These are phyloP conservation scores for Cystobasidiopsis lactophilus DNA, from an alignment of 768 basidiomycete genomes.

Conservation along the genomic window DNA sequence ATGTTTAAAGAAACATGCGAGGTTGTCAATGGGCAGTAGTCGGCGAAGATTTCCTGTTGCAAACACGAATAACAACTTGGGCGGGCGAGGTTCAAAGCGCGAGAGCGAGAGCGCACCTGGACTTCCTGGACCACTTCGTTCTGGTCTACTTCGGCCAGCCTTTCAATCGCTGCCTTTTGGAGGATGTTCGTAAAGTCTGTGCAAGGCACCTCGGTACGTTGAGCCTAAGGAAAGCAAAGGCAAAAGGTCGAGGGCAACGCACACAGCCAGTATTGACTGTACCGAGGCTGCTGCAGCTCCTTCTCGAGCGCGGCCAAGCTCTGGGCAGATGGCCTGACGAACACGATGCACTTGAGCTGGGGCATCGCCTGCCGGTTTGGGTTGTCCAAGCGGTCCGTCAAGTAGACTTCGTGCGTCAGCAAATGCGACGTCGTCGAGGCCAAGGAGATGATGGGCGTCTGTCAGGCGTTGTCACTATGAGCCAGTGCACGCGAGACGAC, in stretches of 20 bases:
- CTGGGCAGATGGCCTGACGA: conserved; percentile 59
- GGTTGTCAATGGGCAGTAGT: conserved; percentile 70
- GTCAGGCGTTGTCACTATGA: not conserved
- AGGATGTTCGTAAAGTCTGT: conserved; percentile 88
- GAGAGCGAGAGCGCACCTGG: conserved; percentile 36
- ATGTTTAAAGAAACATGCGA: conserved; percentile 72
- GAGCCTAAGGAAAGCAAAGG: not conserved
- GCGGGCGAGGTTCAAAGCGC: not conserved
- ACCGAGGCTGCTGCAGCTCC: conserved; percentile 74
- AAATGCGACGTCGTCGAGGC: conserved; percentile 83
- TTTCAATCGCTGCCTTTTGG: conserved; percentile 71
- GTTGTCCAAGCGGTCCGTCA: conserved; percentile 96
- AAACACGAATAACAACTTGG: no score
- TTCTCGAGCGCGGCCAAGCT: conserved; percentile 61
- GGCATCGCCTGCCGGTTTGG: conserved; percentile 52
- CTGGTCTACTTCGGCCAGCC: conserved; percentile 80
- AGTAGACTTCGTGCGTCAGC: conserved; percentile 84
- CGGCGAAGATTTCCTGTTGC: conserved; percentile 80
- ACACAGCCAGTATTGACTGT: conserved; percentile 98
- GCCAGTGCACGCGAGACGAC: not conserved
- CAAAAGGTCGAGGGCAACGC: conserved; percentile 32
- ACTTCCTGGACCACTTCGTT: conserved; percentile 92
- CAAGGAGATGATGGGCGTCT: conserved; percentile 85
- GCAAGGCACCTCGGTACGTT: not conserved
- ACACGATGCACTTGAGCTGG: conserved; percentile 93